Evolutionary conservation across 805 yeast species (phyloP), one percentile per base, ranked within the genome.

Genomic region (Maudiozyma pseudohumilis): DNA sequence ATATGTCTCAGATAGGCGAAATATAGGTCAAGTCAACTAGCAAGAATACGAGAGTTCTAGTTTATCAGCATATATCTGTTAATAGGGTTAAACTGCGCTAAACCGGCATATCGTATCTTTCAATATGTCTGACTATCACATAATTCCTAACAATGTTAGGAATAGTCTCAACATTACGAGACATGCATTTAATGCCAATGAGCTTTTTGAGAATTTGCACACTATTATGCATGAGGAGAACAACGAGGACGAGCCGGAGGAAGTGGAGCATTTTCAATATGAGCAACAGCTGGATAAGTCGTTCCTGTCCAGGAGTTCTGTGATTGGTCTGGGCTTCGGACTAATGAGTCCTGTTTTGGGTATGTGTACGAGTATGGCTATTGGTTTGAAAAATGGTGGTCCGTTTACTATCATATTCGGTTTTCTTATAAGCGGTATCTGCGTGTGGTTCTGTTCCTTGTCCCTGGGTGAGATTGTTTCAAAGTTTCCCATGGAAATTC

Each of bases 271-370:
- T 48, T 80, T 82, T 64, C 74, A 74, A 39, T 82, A 83, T 54
- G 78, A 79, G 46, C 87, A 80, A 52, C 82, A 77, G 32, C 61
- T 83, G 41, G 75, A 74, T 41, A 68, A 85, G 47, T 76, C 79
- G 43, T 40, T 58, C 25, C 66, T 82, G 39, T 77, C 84, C 0
- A 77, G 80, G 9, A 64, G 75, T 1, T 78, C 88, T 0, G 74
- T 83, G 32, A 72, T 83, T 17, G 94, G 92, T 4, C 61, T 83
- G 18, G 89, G 92, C 0, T 81, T 83, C 53, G 76, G 87, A 1
- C 60, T 83, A 23, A 80, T 83, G 88, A 83, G 85, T 29, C 88
- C 85, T 0, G 89, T 88, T 0, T 69, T 81, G 48, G 87, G 89
- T 1, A 69, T 83, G 48, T 75, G 86, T 8, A 75, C 85, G 3